Evolutionary conservation across 2,329 filamentous ascomycete genomes (phyloP), one percentile per base, ranked within the genome.

Genomic region (Scopulariopsis brevicaulis): DNA sequence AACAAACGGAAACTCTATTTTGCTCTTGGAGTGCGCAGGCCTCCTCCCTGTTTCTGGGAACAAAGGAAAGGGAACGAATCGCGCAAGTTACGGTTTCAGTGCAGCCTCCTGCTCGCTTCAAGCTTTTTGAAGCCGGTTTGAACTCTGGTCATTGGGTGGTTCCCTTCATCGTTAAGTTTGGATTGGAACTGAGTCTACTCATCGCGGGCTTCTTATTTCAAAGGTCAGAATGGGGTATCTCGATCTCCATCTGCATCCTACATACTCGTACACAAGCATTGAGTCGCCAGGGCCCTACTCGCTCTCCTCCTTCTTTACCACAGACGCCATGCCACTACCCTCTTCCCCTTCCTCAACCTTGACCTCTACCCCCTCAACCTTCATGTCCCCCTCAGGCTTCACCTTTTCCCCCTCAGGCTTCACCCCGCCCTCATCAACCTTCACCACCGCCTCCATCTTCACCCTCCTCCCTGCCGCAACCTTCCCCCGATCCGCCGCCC

Each of bases 401-500:
- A 35, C n/a, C 63, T 74, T 73, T 60, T 73, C 71, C 58, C 70
- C 70, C 62, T 74, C 74, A 59, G 73, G 71, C 58, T 70, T 70
- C 22, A 72, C 70, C 40, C 66, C 69, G 5, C 64, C 64, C 50
- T 59, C 60, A 20, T 71, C 68, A 53, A 62, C 66, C 48, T 58
- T 54, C n/a, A 58, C 53, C 51, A 51, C 51, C 7, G 46, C 68
- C 5, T 64, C 63, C 25, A 58, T 60, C 57, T 67, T 63, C 37
- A 66, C 65, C 74, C 70, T 84, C 62, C 77, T 77, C 25, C 80
- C 81, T 60, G 80, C 77, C 8, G 71, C 68, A 5, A 86, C 81
- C 72, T 87, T 85, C 56, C 78, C 82, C 67, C 78, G 74, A 61
- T 90, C 82, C 32, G 88, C 87, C 12, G 82, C 81, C 67, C 79